A percentile compares a stretch with the other conserved stretches of the same genome.
These are phyloP conservation scores for Melanogaster broomeanus DNA, from an alignment of 768 basidiomycete genomes.

Conservation along the genomic window DNA sequence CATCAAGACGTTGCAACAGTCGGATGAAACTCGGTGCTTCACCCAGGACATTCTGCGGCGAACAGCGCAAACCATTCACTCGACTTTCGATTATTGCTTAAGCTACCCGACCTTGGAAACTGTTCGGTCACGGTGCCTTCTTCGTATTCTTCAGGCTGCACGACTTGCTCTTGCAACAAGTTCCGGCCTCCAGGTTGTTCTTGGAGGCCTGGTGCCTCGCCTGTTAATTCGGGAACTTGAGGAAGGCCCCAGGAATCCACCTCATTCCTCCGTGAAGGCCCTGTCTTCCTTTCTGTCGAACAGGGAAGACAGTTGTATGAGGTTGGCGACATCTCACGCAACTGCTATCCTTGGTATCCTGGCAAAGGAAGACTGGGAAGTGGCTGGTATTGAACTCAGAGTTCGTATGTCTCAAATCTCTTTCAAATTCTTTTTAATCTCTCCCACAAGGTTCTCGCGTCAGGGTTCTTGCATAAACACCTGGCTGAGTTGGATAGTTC, in stretches of 20 bases:
- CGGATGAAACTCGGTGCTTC: slow-evolving; percentile 49
- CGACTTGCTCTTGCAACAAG: slow-evolving; percentile 22
- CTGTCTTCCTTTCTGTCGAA: slow-evolving; percentile 23
- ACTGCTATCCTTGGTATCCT: slow-evolving; percentile 40
- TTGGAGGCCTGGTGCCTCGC: slow-evolving; percentile 29
- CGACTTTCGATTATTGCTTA: slow-evolving; percentile 45
- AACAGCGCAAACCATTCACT: slow-evolving; percentile 39
- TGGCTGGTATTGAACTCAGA: slow-evolving; percentile 28
- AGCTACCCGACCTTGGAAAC: slow-evolving; percentile 34
- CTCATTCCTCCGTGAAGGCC: slow-evolving; percentile 12
- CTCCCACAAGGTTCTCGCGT: slow-evolving; percentile 22
- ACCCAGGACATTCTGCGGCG: slow-evolving; percentile 48
- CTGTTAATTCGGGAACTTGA: slow-evolving; percentile 41
- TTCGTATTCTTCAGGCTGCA: slow-evolving; percentile 40
- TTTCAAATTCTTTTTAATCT: slow-evolving; percentile 3
- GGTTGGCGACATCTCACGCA: slow-evolving; percentile 32
- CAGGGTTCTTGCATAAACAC: slow-evolving; percentile 32
- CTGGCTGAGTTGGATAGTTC: slow-evolving; percentile 30
- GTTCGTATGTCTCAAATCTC: slow-evolving; percentile 28
- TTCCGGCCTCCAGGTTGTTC: slow-evolving; percentile 29
- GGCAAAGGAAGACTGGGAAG: slow-evolving; percentile 40
- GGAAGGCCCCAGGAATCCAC: slow-evolving; percentile 36
- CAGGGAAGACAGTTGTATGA: slow-evolving; percentile 28
- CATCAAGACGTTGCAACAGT: slow-evolving; percentile 41
- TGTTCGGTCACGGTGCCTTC: slow-evolving; percentile 41